Percentiles rank a stretch among this genome's conserved stretches.
phyloP scores from a whole-genome alignment of 371 early-diverging fungal species.

The Mortierella sp. region DNA sequence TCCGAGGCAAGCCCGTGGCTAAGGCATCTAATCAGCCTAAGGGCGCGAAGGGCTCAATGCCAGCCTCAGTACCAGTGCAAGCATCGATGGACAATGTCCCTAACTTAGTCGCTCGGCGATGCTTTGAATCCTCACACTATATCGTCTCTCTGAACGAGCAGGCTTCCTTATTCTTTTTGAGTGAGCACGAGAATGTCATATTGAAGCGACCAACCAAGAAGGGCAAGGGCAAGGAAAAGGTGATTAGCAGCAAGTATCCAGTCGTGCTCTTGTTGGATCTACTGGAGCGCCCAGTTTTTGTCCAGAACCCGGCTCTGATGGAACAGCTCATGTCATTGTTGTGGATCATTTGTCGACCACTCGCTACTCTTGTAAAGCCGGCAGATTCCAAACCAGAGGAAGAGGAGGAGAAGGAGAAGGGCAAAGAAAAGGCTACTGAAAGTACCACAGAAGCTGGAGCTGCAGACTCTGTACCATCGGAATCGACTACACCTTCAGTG shows the following conservation, averaged over 20 bases:
- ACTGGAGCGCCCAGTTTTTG: conserved; percentile 87
- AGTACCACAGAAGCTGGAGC: not conserved
- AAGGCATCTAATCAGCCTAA: conserved; percentile 21
- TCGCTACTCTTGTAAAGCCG: conserved; percentile 70
- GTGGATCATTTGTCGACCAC: conserved; percentile 78
- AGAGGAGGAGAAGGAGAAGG: conserved; percentile 23
- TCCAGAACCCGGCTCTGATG: conserved; percentile 81
- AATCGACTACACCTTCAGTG: not conserved
- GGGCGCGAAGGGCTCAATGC: conserved; percentile 43
- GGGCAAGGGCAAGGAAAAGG: conserved; percentile 75
- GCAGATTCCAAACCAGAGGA: conserved; percentile 53
- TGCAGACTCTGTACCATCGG: not conserved
- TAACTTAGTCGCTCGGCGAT: conserved; percentile 87
- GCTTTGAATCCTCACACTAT: conserved; percentile 85
- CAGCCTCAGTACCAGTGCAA: conserved; percentile 30
- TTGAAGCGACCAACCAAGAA: conserved; percentile 67
- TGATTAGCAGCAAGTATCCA: conserved; percentile 79
- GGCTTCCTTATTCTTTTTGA: conserved; percentile 78
- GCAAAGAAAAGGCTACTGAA: conserved; percentile 8
- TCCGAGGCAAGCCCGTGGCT: conserved; percentile 61
- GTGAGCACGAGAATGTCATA: conserved; percentile 75
- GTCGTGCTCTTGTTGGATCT: conserved; percentile 87
- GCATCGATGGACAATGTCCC: conserved; percentile 71
- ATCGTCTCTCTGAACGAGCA: conserved; percentile 77
- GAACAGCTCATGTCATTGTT: conserved; percentile 92